Evolutionary conservation across 768 basidiomycete genomes (phyloP).

Genomic region (Trametes maxima): DNA sequence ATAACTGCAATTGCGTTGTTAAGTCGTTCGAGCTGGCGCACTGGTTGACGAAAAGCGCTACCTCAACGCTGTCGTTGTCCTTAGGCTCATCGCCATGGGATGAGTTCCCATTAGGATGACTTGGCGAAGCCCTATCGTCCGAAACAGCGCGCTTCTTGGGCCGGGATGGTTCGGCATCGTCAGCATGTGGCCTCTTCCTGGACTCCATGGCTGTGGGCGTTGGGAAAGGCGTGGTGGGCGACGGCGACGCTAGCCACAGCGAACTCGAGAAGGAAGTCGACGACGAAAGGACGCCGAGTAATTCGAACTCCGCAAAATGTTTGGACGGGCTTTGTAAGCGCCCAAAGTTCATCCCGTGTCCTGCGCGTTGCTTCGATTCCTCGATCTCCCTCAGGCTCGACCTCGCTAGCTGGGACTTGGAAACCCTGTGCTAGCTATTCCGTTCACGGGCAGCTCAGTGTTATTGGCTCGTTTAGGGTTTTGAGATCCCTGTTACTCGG

Average conservation of each 20-base stretch:
- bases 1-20: slow-evolving; percentile 21
- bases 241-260: slow-evolving; percentile 16
- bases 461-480: too few species aligned
- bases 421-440: too few species aligned
- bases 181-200: slow-evolving; percentile 31
- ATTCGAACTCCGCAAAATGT: slow-evolving; percentile 24
- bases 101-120: slow-evolving; percentile 29
- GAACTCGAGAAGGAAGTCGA: slow-evolving; percentile 21
- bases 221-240: background rate
- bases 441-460: too few species aligned
- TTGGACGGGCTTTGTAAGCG: slow-evolving; percentile 20
- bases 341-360: background rate
- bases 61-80: slow-evolving; percentile 34
- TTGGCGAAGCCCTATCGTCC: slow-evolving; percentile 28
- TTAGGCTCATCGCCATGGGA: slow-evolving; percentile 32
- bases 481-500: too few species aligned
- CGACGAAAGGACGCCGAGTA: slow-evolving; percentile 15
- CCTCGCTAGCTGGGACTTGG: background rate
- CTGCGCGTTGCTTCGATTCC: background rate
- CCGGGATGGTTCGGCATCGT: slow-evolving; percentile 27
- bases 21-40: background rate
- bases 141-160: slow-evolving; percentile 35
- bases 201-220: slow-evolving; percentile 26
- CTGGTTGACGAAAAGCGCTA: slow-evolving; percentile 1
- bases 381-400: background rate